phyloP scores from a whole-genome alignment of 306 rosid genomes.

The Castanopsis chinensis region DNA sequence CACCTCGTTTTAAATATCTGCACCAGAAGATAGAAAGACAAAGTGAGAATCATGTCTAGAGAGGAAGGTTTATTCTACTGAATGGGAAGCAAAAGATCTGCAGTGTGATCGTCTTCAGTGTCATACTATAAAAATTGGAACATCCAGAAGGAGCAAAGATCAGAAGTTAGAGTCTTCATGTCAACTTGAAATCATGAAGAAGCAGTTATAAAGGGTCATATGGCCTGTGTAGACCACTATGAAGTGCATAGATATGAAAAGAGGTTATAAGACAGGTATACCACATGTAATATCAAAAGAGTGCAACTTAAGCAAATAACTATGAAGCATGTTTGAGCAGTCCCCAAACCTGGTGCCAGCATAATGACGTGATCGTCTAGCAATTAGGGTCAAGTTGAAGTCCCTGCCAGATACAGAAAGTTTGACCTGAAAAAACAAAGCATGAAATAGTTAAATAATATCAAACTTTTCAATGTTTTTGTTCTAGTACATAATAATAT shows the following conservation, averaged over 20 bases:
- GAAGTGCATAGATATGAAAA: slow-evolving; percentile 10
- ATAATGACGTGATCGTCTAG: slow-evolving; percentile 95
- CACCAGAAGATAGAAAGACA: slow-evolving; percentile 28
- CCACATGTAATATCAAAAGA: slow-evolving; percentile 7
- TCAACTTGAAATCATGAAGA: slow-evolving; percentile 9
- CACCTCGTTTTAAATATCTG: slow-evolving; percentile 94
- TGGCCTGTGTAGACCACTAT: slow-evolving; percentile 5
- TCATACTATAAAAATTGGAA: not conserved
- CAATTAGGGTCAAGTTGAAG: slow-evolving; percentile 72
- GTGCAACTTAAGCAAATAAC: slow-evolving; percentile 6
- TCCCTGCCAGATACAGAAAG: slow-evolving; percentile 63
- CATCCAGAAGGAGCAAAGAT: slow-evolving; percentile 6
- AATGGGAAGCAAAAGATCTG: not conserved
- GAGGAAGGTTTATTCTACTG: not conserved
- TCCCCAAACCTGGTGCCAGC: slow-evolving; percentile 91
- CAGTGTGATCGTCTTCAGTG: not conserved
- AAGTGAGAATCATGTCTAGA: slow-evolving; percentile 15
- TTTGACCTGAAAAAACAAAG: slow-evolving; percentile 52
- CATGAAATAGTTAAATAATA: slow-evolving; percentile 29
- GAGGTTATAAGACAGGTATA: slow-evolving; percentile 2
- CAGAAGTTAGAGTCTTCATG: not conserved
- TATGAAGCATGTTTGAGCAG: slow-evolving; percentile 12
- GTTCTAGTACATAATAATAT: slow-evolving; percentile 5
- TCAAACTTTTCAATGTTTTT: slow-evolving; percentile 8
- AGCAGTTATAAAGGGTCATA: not conserved